A percentile compares a stretch with the other conserved stretches of the same genome.
phyloP scores from a whole-genome alignment of 2,329 filamentous ascomycete genomes.

The Lasiodiplodia hormozganensis region DNA sequence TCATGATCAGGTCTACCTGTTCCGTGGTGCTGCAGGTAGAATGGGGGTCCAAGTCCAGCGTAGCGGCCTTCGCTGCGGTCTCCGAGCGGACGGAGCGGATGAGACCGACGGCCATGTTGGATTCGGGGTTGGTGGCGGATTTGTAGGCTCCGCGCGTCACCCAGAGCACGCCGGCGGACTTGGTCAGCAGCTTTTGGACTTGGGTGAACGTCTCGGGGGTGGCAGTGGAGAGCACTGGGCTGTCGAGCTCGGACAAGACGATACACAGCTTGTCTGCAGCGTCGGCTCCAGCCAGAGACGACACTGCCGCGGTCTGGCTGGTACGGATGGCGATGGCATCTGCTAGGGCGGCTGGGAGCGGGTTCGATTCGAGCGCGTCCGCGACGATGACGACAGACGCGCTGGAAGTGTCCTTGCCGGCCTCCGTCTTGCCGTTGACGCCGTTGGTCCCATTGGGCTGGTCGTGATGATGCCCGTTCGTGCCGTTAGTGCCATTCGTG shows the following conservation, averaged over 20 bases:
- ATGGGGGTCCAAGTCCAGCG: constrained; percentile 22
- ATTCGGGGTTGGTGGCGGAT: constrained; percentile 2
- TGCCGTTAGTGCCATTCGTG: not conserved
- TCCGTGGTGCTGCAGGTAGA: not conserved
- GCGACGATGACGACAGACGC: constrained; percentile 11
- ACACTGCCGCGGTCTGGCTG: not conserved
- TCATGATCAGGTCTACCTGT: constrained; percentile 14
- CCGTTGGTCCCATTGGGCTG: not conserved
- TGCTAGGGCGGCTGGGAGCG: not conserved
- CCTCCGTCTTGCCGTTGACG: not conserved
- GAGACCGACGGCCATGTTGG: constrained; percentile 25
- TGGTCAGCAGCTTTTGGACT: constrained; percentile 20
- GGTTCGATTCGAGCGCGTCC: not conserved
- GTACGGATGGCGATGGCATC: constrained; percentile 19
- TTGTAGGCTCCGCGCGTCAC: constrained; percentile 24
- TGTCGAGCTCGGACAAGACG: constrained; percentile 17
- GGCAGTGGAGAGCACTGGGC: not conserved
- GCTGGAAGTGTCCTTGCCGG: constrained; percentile 2
- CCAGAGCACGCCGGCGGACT: constrained; percentile 18
- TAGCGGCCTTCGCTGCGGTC: constrained; percentile 15
- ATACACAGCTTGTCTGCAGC: constrained; percentile 1
- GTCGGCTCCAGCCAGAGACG: not conserved
- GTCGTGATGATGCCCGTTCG: not conserved
- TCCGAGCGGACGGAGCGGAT: constrained; percentile 26
- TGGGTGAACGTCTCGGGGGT: constrained; percentile 2